Percentiles rank a stretch among this genome's conserved stretches.
phyloP scores from a whole-genome alignment of 2,329 filamentous ascomycete species.

The Dactylonectria estremocensis region DNA sequence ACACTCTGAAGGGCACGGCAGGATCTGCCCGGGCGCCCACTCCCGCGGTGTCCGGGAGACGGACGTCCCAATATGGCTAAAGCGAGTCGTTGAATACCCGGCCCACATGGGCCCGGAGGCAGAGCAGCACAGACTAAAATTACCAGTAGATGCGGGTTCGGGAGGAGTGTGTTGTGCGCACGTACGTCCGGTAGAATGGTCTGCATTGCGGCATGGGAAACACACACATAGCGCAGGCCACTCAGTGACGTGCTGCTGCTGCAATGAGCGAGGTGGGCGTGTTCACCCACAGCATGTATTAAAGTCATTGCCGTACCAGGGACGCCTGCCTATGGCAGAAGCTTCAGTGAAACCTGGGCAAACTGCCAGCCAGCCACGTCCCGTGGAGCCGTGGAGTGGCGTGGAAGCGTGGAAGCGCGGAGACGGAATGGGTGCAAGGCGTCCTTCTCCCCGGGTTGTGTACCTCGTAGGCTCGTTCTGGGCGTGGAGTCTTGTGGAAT shows the following conservation, averaged over 20 bases:
- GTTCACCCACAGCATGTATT: neutral
- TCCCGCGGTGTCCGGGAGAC: slow-evolving; percentile 29
- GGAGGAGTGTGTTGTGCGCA: slow-evolving; percentile 1
- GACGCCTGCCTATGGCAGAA: neutral
- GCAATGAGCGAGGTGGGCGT: neutral
- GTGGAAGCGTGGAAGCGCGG: slow-evolving; percentile 27
- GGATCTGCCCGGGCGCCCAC: slow-evolving; percentile 28
- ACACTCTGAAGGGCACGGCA: slow-evolving; percentile 3
- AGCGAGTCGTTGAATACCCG: slow-evolving; percentile 27
- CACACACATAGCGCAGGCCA: too few relatives aligned
- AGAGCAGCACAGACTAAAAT: slow-evolving; percentile 15
- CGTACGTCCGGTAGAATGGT: too few relatives aligned
- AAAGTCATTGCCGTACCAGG: too few relatives aligned
- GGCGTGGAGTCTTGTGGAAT: neutral
- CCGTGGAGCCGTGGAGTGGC: slow-evolving; percentile 24
- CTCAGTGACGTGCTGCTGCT: too few relatives aligned
- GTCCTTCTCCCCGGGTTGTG: slow-evolving; percentile 6
- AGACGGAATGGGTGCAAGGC: slow-evolving; percentile 26
- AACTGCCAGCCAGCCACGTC: slow-evolving; percentile 9
- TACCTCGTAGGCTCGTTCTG: slow-evolving; percentile 20
- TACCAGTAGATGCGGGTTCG: slow-evolving; percentile 13
- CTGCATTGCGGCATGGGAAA: too few relatives aligned
- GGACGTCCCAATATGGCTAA: slow-evolving; percentile 25
- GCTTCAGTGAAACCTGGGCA: slow-evolving; percentile 27
- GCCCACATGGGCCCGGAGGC: slow-evolving; percentile 28